phyloP scores from a whole-genome alignment of 805 yeast species.

The Saccharomycopsis guyanensis region DNA sequence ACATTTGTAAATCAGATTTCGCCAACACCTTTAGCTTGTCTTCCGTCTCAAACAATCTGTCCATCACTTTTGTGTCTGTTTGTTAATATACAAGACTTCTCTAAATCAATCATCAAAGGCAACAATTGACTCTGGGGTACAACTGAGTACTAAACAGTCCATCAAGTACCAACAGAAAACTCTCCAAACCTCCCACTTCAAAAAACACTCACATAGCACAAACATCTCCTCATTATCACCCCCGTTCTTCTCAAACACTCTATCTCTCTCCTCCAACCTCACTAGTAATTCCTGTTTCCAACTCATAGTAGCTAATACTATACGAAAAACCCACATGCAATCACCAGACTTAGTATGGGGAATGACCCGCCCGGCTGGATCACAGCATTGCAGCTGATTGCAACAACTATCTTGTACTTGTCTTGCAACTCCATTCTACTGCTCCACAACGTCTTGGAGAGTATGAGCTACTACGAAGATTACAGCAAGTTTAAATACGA shows the following conservation, averaged over 20 bases:
- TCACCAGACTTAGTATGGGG: too few relatives aligned
- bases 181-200: too few relatives aligned
- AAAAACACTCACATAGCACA: neutral
- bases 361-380: too few relatives aligned
- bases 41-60: slow-evolving; percentile 19
- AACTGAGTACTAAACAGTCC: too few relatives aligned
- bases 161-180: too few relatives aligned
- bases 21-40: slow-evolving; percentile 3
- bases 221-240: slow-evolving; percentile 17
- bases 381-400: too few relatives aligned
- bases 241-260: neutral
- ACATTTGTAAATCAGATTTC: slow-evolving; percentile 17
- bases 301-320: neutral
- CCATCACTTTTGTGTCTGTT: slow-evolving; percentile 1
- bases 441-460: too few relatives aligned
- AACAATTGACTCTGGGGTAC: too few relatives aligned
- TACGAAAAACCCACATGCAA: neutral
- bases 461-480: neutral
- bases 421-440: too few relatives aligned
- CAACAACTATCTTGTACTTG: too few relatives aligned
- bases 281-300: slow-evolving; percentile 18
- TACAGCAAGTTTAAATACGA: neutral
- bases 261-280: slow-evolving; percentile 21
- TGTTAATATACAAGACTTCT: slow-evolving; percentile 10
- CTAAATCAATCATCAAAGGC: slow-evolving; percentile 19